These are phyloP conservation scores for Globisporangium perplexum DNA, from an alignment of 352 stramenopile species.

Conservation along the genomic window DNA sequence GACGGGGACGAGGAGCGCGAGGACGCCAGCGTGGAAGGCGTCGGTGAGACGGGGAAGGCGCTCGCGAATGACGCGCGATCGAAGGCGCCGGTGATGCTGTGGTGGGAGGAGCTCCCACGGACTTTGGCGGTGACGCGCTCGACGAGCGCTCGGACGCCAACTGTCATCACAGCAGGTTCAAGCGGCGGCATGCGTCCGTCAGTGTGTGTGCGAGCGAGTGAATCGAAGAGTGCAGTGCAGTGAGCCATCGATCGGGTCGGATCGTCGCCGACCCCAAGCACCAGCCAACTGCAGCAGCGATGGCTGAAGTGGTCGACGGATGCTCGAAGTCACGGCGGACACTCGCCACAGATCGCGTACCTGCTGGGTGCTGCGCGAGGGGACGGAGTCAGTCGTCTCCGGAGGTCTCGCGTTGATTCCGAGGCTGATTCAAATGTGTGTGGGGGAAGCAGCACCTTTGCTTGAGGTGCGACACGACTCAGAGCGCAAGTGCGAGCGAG, in stretches of 20 bases:
- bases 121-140: not conserved
- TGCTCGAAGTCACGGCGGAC: too few relatives aligned
- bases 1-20: not conserved
- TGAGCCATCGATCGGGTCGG: too few relatives aligned
- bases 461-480: not conserved
- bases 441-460: not conserved
- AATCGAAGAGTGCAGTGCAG: not conserved
- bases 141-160: not conserved
- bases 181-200: too few relatives aligned
- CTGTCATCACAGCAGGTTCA: too few relatives aligned
- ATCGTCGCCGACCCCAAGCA: too few relatives aligned
- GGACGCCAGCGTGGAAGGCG: not conserved
- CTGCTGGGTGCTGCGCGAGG: not conserved
- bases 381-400: too few relatives aligned
- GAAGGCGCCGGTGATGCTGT: not conserved
- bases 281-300: too few relatives aligned
- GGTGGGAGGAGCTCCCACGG: not conserved
- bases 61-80: constrained; percentile 1
- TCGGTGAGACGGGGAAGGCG: not conserved
- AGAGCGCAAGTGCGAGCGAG: too few relatives aligned
- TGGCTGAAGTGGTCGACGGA: too few relatives aligned
- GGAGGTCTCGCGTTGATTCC: not conserved
- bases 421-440: constrained; percentile 1
- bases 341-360: not conserved
- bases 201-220: too few relatives aligned